Conservation (phyloP, 1,139 yeast species). For the Hyphopichia khmerensis region DNA sequence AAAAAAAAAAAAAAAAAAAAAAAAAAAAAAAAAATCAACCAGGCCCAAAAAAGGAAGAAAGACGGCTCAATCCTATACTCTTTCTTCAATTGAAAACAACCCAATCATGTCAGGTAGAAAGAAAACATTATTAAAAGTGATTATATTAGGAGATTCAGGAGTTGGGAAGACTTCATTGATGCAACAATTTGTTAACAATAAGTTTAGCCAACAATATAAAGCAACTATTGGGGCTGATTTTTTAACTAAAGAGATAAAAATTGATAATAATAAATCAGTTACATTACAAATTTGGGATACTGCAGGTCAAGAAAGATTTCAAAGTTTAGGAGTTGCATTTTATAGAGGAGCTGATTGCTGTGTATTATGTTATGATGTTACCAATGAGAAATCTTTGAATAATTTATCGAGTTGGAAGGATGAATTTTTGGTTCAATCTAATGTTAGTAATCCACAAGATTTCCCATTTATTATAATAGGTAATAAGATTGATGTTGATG, state of each 20-base stretch:
- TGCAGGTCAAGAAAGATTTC: conserved; percentile 98
- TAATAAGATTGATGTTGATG: conserved; percentile 93
- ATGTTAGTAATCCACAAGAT: conserved; percentile 88
- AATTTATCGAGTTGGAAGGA: conserved; percentile 91
- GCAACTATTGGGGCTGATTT: conserved; percentile 99
- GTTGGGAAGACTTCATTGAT: conserved; percentile 96
- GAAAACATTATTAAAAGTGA: conserved; percentile 89
- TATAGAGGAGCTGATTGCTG: conserved; percentile 99
- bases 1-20: too few relatives aligned
- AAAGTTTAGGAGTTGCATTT: conserved; percentile 94
- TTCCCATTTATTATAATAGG: conserved; percentile 96
- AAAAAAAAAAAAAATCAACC: too few relatives aligned
- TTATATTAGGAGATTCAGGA: conserved; percentile 94
- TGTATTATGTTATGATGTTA: conserved; percentile 91
- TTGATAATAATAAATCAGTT: conserved; percentile 75
- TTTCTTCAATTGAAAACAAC: too few relatives aligned
- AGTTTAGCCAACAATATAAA: conserved; percentile 92
- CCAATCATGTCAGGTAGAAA: conserved; percentile 84
- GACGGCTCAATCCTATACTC: background rate
- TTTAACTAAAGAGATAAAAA: conserved; percentile 80
- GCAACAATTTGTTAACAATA: conserved; percentile 94
- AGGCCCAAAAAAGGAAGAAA: too few relatives aligned
- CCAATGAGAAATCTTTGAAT: conserved; percentile 89
- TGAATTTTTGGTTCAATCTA: conserved; percentile 90
- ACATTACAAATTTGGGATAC: conserved; percentile 97